Evolutionary conservation across 23 red algal genomes (phyloP), one percentile per base, ranked within the genome.

Genomic region (Gracilaria domingensis): DNA sequence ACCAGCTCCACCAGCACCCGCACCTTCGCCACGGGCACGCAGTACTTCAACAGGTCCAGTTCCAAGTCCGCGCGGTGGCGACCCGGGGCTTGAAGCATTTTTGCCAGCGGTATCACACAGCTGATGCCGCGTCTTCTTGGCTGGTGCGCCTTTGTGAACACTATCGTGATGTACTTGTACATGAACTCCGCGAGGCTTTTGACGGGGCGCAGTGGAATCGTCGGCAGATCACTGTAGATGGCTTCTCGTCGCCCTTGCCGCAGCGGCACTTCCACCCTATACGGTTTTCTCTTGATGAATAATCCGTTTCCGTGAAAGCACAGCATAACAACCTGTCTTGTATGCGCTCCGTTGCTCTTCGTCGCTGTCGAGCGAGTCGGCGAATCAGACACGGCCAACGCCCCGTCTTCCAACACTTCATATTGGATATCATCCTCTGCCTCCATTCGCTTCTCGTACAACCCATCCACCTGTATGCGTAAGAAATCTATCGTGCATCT

Each of bases 401-500:
- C 80, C 51, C 80, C 80, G 36, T 79, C 90, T 40, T 66, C 64
- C 35, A 79, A 29, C 18, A 85, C 72, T 37, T 74, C 72, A 14
- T 83, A 79, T n/a, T 79, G 24, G n/a, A 84, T 62, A 12, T 35
- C 50, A 24, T 20, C 62, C 21, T 93, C 72, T 20, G 66, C 26
- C 18, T 75, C 81, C 32, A 29, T 62, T 53, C 45, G 38, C 26
- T 84, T 85, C 33, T 85, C 81, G 20, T 83, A 79, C 75, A 83
- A 45, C 51, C 83, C 83, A 7, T 78, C 42, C 59, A 94, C 71
- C 4, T 44, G 35, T 1, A 94, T 57, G 21, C 38, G 57, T 7
- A 80, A 33, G 61, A 94, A 87, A 45, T 94, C 92, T 12, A 94
- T 36, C 34, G 83, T 82, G 60, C 92, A 94, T 48, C 81, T 88